A percentile compares a stretch with the other conserved stretches of the same genome.
phyloP scores from a whole-genome alignment of 2,329 filamentous ascomycete genomes.

The Metarhizium humberi region DNA sequence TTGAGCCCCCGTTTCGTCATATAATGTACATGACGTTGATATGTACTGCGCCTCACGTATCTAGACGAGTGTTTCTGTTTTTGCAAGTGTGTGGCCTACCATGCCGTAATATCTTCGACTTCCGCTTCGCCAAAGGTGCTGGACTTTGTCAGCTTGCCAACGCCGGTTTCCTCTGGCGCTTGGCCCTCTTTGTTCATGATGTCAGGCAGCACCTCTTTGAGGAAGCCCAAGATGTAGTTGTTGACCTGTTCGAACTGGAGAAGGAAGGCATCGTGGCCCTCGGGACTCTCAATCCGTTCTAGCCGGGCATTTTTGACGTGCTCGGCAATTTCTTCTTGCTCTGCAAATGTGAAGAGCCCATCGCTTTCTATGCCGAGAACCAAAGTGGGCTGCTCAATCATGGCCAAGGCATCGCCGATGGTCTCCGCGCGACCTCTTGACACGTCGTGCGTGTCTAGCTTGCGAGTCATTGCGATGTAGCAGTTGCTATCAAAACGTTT shows the following conservation, averaged over 20 bases:
- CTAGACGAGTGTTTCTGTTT: not conserved
- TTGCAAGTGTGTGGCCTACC: slow-evolving; percentile 41
- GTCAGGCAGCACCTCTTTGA: slow-evolving; percentile 73
- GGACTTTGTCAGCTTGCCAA: slow-evolving; percentile 65
- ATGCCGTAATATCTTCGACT: slow-evolving; percentile 91
- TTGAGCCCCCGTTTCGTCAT: not conserved
- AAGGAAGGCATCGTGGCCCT: slow-evolving; percentile 94
- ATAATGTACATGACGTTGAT: not conserved
- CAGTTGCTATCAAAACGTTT: slow-evolving; percentile 97
- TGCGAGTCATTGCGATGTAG: slow-evolving; percentile 97
- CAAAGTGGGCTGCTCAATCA: slow-evolving; percentile 82
- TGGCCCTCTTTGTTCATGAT: slow-evolving; percentile 64
- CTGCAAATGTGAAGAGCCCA: slow-evolving; percentile 91
- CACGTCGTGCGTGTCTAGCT: slow-evolving; percentile 94
- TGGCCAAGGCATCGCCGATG: slow-evolving; percentile 64
- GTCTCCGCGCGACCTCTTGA: slow-evolving; percentile 63
- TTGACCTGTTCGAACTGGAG: slow-evolving; percentile 98
- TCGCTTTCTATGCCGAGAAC: slow-evolving; percentile 94
- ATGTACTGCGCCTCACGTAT: not conserved
- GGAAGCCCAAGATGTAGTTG: slow-evolving; percentile 71
- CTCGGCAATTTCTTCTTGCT: slow-evolving; percentile 84
- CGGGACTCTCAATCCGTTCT: slow-evolving; percentile 83
- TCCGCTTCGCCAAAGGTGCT: slow-evolving; percentile 95
- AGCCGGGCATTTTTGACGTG: slow-evolving; percentile 70
- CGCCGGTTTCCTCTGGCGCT: slow-evolving; percentile 38